Evolutionary conservation across 768 basidiomycete species (phyloP), one percentile per base, ranked within the genome.

Genomic region (Tylopilus sp.): DNA sequence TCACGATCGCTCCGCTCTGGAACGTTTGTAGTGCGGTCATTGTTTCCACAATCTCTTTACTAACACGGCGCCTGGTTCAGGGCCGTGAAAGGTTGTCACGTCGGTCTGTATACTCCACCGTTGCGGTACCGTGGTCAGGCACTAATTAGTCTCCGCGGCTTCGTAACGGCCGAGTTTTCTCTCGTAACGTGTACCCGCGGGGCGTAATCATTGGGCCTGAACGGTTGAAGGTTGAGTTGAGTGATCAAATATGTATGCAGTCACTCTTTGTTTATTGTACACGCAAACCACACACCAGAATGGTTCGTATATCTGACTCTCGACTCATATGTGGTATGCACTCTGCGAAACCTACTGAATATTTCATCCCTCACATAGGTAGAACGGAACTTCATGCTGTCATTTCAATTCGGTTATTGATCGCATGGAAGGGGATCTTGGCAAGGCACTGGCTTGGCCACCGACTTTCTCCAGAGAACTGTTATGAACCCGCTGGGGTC

Each of bases 91-190:
- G 57, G 44, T 54, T 59, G 62, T n/a, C n/a, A 58, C 64, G 53
- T 49, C 31, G 19, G 52, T 37, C 45, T 42, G 33, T 59, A 57
- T 52, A 62, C 64, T 69, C 62, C 69, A 66, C 26, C 48, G 50
- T 57, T 45, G 52, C 42, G 67, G 69, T 64, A 52, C 57, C 56
- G 45, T 45, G 16, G 41, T 47, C 50, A 57, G 59, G 57, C 40
- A 62, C 53, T 44, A 17, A n/a, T 33, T 14, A 38, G 48, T 28
- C 34, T 53, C 62, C 61, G 61, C 63, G 68, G 61, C 56, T 49
- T 45, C 53, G 21, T 30, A 48, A 50, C 46, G 45, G 56, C 51
- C 49, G 52, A 26, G 21, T 49, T n/a, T 48, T 6, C 36, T 33
- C 45, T 30, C 45, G 29, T 56, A 43, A 64, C 51, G 19, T 44